Base-by-base conservation (phyloP, 352 stramenopile genomes). In the Phytophthora agathidicida region DNA sequence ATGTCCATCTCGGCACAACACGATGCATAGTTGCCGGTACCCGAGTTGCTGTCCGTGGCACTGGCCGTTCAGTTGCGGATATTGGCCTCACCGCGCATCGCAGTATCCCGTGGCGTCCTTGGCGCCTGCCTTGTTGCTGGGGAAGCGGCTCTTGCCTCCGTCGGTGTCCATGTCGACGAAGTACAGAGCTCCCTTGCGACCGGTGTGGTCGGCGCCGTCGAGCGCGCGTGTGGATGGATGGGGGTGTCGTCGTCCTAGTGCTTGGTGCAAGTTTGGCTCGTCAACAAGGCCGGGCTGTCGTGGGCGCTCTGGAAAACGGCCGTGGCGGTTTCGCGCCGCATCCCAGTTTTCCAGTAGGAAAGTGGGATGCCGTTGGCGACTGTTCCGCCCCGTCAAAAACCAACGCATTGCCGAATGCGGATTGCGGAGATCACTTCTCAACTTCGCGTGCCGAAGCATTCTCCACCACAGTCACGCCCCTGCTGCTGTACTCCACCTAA, bases 1-100 rank as follows among this genome's bases (percentile, higher is more conserved):
- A n/a, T n/a, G n/a, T n/a, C n/a, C 38, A 79, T 65, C 67, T 86
- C 77, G 22, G 56, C 45, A 56, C 77, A 84, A 63, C 77, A 86
- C 19, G 73, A 44, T 22, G 73, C 73, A 51, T 75, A 83, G 28
- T 53, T 57, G 13, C 73, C 73, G 11, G 31, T 27, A 1, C 75
- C 75, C 1, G 75, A 66, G 36, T 71, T 85, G 31, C 39, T 37
- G 20, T 81, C 65, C 3, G 43, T 45, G 3, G 24, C 24, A 35
- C 41, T 49, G 2, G 41, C n/a, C 2, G 39, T 56, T 73, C 70
- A 85, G 39, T 77, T 54, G 3, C 75, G 16, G 9, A 77, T 49
- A 50, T 86, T 86, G 6, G 75, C 75, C 24, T 79, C 72, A 38
- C 75, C 75, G 28, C 79, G 73, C 73, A 22, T 83, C 75, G 30